phyloP scores from a whole-genome alignment of 2,329 filamentous ascomycete genomes.

The Penicillium vulpinum region DNA sequence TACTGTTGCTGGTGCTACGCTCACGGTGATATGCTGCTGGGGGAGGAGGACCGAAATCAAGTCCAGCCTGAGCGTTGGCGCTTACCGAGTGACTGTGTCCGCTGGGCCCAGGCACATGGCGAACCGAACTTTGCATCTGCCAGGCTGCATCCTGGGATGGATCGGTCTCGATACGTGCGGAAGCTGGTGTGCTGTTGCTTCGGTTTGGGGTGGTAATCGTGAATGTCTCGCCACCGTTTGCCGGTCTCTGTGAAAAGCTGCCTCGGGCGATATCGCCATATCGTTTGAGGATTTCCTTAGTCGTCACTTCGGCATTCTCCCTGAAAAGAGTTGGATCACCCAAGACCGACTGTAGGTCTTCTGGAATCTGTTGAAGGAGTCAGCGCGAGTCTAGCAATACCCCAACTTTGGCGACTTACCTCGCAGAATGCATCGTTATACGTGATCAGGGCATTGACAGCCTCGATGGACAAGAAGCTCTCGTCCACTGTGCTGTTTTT shows the following conservation, averaged over 20 bases:
- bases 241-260: constrained; percentile 58
- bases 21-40: constrained; percentile 33
- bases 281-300: constrained; percentile 93
- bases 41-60: constrained; percentile 29
- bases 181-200: constrained; percentile 48
- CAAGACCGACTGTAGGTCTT: constrained; percentile 82
- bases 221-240: constrained; percentile 55
- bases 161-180: constrained; percentile 79
- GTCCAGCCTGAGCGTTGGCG: constrained; percentile 23
- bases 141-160: constrained; percentile 68
- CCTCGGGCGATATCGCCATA: constrained; percentile 79
- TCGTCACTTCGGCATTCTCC: constrained; percentile 81
- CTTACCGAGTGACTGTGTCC: constrained; percentile 35
- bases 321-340: constrained; percentile 81
- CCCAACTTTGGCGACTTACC: constrained; percentile 59
- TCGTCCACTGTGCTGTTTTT: constrained; percentile 75
- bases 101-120: constrained; percentile 62
- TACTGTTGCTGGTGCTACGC: constrained; percentile 38
- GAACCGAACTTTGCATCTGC: constrained; percentile 80
- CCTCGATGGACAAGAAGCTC: constrained; percentile 89
- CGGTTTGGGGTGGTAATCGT: constrained; percentile 44
- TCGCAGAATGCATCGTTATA: constrained; percentile 97
- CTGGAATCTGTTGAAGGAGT: constrained; percentile 68
- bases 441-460: constrained; percentile 85
- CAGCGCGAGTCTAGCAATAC: neutral